Evolutionary conservation across 495 filamentous ascomycete genomes (phyloP), one percentile per base, ranked within the genome.

Genomic region (Margaritispora aquatica): DNA sequence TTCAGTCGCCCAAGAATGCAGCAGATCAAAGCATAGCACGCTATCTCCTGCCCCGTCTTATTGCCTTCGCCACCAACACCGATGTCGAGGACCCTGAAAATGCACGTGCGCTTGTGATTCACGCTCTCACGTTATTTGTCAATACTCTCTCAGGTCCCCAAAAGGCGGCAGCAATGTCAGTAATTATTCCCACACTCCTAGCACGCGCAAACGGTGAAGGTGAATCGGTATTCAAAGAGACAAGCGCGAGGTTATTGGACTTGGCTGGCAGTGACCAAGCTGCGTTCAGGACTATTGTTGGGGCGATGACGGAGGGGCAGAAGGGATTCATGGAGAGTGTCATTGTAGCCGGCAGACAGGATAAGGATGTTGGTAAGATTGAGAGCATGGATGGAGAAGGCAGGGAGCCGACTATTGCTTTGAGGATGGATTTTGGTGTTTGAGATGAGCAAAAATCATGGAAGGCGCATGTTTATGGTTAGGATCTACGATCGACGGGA

Each of bases 371-470:
- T 62, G 66, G 58, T 62, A 55, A 68, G 61, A 69, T 67, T 26
- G 71, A 72, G 22, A 71, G 66, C 54, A 71, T 52, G 17, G 73
- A 70, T 52, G 73, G 52, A 10, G 78, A 73, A 46, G 78, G 78
- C 31, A 82, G 76, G 59, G 83, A 85, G 72, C 95, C 94, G 15
- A 96, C 75, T 60, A 99, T 99, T 80, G 90, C 90, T 53, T 68
- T 99, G 71, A 90, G 93, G 77, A 92, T 97, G 88, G 80, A 96
- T 68, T 97, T 98, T 81, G 80, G 80, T 34, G 57, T 20, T 19
- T 68, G 31, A 59, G 46, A 31, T 29, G 3, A 23, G 10, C 4
- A 4, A 24, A n/a, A 17, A 22, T 10, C 5, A 34, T 5, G 29
- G 29, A 13, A n/a, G n/a, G n/a, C n/a, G n/a, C n/a, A n/a, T n/a